Conservation (phyloP, 306 rosid genomes). For the Casuarina equisetifolia region DNA sequence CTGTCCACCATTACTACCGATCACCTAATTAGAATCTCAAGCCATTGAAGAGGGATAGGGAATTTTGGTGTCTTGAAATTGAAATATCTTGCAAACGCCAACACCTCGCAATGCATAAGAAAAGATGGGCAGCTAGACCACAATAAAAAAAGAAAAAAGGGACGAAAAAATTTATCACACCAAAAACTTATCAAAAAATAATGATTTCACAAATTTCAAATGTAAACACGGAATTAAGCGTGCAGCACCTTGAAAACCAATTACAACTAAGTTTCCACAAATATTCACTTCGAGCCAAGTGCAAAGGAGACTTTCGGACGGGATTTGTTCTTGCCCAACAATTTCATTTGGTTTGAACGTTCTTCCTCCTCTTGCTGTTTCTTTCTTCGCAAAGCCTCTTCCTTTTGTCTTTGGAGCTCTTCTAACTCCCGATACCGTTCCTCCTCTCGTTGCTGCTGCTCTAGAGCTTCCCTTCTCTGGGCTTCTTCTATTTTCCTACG, state of each 20-base stretch:
- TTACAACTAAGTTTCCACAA: background rate
- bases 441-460: constrained; percentile 92
- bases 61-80: too few relatives aligned
- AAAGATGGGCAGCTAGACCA: too few relatives aligned
- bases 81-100: too few relatives aligned
- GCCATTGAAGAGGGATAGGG: too few relatives aligned
- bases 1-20: too few relatives aligned
- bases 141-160: background rate
- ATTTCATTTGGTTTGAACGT: constrained; percentile 75
- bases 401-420: constrained; percentile 95
- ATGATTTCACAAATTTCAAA: constrained; percentile 33
- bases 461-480: constrained; percentile 90
- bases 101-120: background rate
- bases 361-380: constrained; percentile 90
- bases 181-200: background rate
- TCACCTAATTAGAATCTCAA: too few relatives aligned
- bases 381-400: constrained; percentile 84
- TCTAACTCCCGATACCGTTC: constrained; percentile 94
- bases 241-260: constrained; percentile 8
- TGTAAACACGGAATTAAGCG: constrained; percentile 12
- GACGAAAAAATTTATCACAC: background rate
- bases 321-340: constrained; percentile 92
- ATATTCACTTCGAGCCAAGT: constrained; percentile 76
- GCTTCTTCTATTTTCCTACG: constrained; percentile 80
- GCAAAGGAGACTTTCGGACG: constrained; percentile 97